Evolutionary conservation across 805 yeast genomes (phyloP).

Genomic region (Cyberlindnera saturnus): DNA sequence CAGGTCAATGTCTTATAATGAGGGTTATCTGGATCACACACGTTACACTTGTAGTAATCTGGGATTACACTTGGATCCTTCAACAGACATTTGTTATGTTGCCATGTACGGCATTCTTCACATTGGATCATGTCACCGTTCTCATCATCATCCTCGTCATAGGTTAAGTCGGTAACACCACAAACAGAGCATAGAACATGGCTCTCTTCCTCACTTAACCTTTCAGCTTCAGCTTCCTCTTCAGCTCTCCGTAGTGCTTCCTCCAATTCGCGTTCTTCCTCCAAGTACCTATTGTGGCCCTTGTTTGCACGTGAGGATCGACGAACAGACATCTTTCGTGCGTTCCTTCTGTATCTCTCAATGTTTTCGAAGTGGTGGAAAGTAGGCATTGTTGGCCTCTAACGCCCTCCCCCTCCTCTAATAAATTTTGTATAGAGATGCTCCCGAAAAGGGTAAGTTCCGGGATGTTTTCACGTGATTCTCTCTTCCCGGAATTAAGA

Average conservation of each 20-base stretch:
- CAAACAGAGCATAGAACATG: slow-evolving; percentile 55
- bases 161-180: slow-evolving; percentile 52
- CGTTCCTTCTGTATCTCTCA: slow-evolving; percentile 2
- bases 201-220: slow-evolving; percentile 19
- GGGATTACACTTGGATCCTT: slow-evolving; percentile 36
- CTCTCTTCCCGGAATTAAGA: too few species aligned
- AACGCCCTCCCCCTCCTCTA: too few species aligned
- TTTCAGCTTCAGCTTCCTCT: slow-evolving; percentile 11
- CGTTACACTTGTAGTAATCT: slow-evolving; percentile 44
- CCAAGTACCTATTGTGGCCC: slow-evolving; percentile 31
- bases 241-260: slow-evolving; percentile 19
- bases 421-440: too few species aligned
- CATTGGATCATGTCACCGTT: slow-evolving; percentile 59
- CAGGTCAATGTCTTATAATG: slow-evolving; percentile 29
- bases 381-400: too few species aligned
- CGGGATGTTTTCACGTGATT: too few species aligned
- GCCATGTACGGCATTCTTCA: slow-evolving; percentile 65
- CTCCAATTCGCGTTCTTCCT: slow-evolving; percentile 22
- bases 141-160: slow-evolving; percentile 49
- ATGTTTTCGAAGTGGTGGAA: too few species aligned
- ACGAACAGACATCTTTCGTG: slow-evolving; percentile 24
- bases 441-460: too few species aligned
- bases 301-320: slow-evolving; percentile 38
- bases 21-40: slow-evolving; percentile 37
- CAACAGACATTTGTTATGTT: slow-evolving; percentile 60